Conservation (phyloP, 2,329 filamentous ascomycete species). For the Ustulina deusta region DNA sequence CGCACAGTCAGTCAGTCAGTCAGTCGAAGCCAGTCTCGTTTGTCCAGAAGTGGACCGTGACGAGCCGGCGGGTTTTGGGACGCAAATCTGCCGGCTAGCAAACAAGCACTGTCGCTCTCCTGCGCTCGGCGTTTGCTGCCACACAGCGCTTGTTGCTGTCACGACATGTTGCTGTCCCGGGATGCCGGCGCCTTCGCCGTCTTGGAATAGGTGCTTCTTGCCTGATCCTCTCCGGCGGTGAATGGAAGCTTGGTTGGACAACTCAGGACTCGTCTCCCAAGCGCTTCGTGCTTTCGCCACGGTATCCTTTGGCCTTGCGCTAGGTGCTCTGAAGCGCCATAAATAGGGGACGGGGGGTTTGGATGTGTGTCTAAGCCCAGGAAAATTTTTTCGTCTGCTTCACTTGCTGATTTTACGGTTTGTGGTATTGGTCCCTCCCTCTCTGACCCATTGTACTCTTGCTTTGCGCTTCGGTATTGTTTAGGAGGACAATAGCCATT, state of each 20-base stretch:
- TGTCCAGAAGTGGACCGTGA: background rate
- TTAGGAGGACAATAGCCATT: background rate
- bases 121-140: slow-evolving; percentile 1
- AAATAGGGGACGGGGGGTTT: background rate
- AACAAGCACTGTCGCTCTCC: slow-evolving; percentile 14
- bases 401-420: slow-evolving; percentile 10
- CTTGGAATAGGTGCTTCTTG: background rate
- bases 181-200: background rate
- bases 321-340: background rate
- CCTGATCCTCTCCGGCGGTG: background rate
- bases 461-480: background rate
- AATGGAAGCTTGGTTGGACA: background rate
- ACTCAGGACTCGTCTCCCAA: background rate
- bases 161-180: background rate
- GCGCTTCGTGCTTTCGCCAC: background rate
- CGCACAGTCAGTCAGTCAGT: background rate
- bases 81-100: background rate
- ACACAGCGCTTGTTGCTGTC: background rate
- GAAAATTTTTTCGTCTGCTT: slow-evolving; percentile 1
- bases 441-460: background rate
- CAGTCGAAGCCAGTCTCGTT: background rate
- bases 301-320: background rate
- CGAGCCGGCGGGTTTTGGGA: background rate
- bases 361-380: background rate
- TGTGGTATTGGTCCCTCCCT: slow-evolving; percentile 3